Evolutionary conservation across 2,329 filamentous ascomycete species (phyloP).

Genomic region (Aspergillaceae sp.): DNA sequence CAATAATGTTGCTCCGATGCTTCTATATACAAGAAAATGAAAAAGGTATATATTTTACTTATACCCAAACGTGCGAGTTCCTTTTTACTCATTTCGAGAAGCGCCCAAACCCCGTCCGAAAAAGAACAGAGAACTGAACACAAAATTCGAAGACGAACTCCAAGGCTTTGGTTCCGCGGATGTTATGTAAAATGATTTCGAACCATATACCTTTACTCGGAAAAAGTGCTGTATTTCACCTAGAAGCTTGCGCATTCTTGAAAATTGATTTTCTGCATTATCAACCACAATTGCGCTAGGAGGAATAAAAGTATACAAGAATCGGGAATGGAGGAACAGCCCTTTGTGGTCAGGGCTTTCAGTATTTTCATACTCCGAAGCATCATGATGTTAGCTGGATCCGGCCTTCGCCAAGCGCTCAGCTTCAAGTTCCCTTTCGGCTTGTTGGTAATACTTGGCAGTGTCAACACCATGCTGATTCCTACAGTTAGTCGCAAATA

Average conservation of each 20-base stretch:
- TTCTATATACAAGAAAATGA: constrained; percentile 99
- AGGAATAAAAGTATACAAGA: constrained; percentile 15
- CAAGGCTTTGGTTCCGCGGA: constrained; percentile 2
- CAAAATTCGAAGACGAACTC: constrained; percentile 38
- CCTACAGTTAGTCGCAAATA: constrained; percentile 7
- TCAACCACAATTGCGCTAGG: not conserved
- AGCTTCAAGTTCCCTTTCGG: constrained; percentile 83
- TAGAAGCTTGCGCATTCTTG: not conserved
- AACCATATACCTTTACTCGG: no score
- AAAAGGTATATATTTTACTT: constrained; percentile 53
- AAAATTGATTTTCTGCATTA: not conserved
- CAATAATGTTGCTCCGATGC: constrained; percentile 79
- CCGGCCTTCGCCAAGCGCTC: constrained; percentile 45
- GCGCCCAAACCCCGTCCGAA: constrained; percentile 58
- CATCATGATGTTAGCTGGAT: constrained; percentile 12
- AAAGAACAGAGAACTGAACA: constrained; percentile 56
- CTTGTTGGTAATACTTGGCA: constrained; percentile 95
- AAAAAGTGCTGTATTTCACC: not conserved
- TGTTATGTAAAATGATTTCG: no score
- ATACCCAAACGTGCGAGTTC: not conserved
- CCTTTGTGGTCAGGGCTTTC: constrained; percentile 6
- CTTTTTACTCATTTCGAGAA: constrained; percentile 17
- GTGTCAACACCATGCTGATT: constrained; percentile 88
- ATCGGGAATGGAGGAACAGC: constrained; percentile 4
- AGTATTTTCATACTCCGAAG: constrained; percentile 4